Evolutionary conservation across 2,329 filamentous ascomycete genomes (phyloP), one percentile per base, ranked within the genome.

Genomic region (Sodiomyces alkalinus): DNA sequence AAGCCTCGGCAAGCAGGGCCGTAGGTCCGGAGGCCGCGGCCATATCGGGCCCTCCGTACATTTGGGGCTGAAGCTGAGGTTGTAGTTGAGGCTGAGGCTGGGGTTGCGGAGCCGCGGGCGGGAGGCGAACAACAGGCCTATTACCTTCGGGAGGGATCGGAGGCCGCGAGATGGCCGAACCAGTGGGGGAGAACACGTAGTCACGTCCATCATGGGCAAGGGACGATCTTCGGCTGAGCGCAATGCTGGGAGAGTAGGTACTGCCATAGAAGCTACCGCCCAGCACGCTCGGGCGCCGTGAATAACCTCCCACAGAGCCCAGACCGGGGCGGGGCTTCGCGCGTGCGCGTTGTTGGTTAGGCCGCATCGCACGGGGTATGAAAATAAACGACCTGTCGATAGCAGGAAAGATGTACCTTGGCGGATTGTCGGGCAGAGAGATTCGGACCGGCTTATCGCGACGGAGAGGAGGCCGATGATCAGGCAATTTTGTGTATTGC

Each of bases 401-500:
- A 3, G 85, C 80, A 5, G 90, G 90, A 53, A 90, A 93, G 35
- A 94, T 86, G 52, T 94, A 94, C 37, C 80, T 74, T 19, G 83
- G 80, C 9, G 73, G 62, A 37, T 80, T 68, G 17, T 79, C 67
- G 2, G 90, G 87, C 22, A 98, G 63, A 7, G 85, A 94, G 40
- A 98, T 82, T 28, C 90, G 78, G 22, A 96, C 90, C 6, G 90
- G 90, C 50, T 96, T 98, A 58, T 98, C 90, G 42, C 90, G 77
- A 37, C 90, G 80, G 27, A 98, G 68, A 28, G 90, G 90, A 13
- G 90, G 90, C 14, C 90, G 76, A 52, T 96, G 90, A 47, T 96
- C 83, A 13, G 90, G 90, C 27, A 98, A 69, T 42, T 87, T 85
- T 22, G 85, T 94, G 53, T 98, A 87, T 45, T 90, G 80, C 51